Conservation (phyloP, 1,284 basidiomycete species). For the Chiua sp. region DNA sequence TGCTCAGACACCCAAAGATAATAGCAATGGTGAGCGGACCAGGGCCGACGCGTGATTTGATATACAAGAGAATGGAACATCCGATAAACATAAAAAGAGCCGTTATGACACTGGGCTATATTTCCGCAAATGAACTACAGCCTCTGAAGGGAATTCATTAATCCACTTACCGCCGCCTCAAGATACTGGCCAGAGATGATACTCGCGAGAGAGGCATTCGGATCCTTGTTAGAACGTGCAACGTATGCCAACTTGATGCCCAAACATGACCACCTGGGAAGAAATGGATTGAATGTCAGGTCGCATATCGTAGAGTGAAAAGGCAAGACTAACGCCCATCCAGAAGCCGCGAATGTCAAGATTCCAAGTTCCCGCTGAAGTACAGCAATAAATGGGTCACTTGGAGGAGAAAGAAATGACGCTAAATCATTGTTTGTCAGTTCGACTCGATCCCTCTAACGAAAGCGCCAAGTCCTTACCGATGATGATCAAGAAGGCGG, state of each 20-base stretch:
- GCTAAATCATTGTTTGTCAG: conserved; percentile 43
- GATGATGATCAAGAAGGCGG: conserved; percentile 70
- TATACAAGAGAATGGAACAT: conserved; percentile 62
- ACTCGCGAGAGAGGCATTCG: conserved; percentile 42
- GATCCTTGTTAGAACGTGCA: conserved; percentile 53
- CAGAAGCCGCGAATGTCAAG: conserved; percentile 51
- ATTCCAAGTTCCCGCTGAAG: conserved; percentile 74
- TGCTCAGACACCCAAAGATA: conserved; percentile 62
- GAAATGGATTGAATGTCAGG: neutral
- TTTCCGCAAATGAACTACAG: conserved; percentile 4
- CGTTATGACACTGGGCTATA: conserved; percentile 63
- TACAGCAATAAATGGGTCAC: conserved; percentile 69
- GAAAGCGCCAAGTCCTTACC: conserved; percentile 41
- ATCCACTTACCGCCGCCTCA: conserved; percentile 57
- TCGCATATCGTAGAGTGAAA: neutral
- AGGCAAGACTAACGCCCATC: conserved; percentile 65
- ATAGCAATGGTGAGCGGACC: conserved; percentile 67
- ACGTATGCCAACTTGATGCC: conserved; percentile 69
- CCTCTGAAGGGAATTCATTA: neutral
- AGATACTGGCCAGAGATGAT: conserved; percentile 60
- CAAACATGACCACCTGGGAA: conserved; percentile 65
- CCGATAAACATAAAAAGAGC: conserved; percentile 73
- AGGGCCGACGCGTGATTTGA: conserved; percentile 67
- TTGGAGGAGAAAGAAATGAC: conserved; percentile 70
- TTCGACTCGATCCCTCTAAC: neutral